Base-by-base conservation (phyloP, 805 yeast species). In the Lipomyces yamadae region DNA sequence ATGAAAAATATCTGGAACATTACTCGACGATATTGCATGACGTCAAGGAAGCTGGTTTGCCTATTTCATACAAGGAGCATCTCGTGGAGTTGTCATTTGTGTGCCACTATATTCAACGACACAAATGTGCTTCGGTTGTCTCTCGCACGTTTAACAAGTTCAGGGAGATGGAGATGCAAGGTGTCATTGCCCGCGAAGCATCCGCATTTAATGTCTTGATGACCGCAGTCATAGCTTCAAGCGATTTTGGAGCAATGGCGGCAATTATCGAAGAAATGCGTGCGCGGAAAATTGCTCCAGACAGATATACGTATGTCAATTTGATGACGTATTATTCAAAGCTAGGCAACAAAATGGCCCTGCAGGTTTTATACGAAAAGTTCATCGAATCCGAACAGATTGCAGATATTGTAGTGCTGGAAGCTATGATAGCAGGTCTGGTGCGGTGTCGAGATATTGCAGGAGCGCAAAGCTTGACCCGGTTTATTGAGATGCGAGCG, bases 231-330 rank as follows among this genome's bases (percentile, higher is more conserved):
- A 32, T 69, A 59, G 10, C 58, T 35, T 18, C 70, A 29, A 66
- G 68, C 30, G 60, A 68, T 55, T 56, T 58, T 48, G 60, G 70
- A 30, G 34, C 71, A 64, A 42, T 72, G 56, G 65, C 63, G 42
- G 58, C 68, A 56, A 64, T 74, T 52, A 13, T 69, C 57, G 57
- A 69, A 11, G 72, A 76, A 66, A 62, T 72, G 69, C 59, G 61
- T 2, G 56, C 34, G 10, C 42, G 69, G 58, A 57, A 58, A 7
- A 52, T 76, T n/a, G 42, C 58, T 13, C 73, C 76, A 33, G 80
- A 80, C 67, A 65, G 81, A 52, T 69, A 71, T 56, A 78, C 82
- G 0, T 72, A 73, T 57, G 69, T 72, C 52, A 67, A 65, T 39
- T 56, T 65, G 48, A 62, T 65, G 30, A 52, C 45, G 34, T 65